These are phyloP conservation scores for Sarcodon aspratus DNA, from an alignment of 768 basidiomycete species.

Conservation along the genomic window DNA sequence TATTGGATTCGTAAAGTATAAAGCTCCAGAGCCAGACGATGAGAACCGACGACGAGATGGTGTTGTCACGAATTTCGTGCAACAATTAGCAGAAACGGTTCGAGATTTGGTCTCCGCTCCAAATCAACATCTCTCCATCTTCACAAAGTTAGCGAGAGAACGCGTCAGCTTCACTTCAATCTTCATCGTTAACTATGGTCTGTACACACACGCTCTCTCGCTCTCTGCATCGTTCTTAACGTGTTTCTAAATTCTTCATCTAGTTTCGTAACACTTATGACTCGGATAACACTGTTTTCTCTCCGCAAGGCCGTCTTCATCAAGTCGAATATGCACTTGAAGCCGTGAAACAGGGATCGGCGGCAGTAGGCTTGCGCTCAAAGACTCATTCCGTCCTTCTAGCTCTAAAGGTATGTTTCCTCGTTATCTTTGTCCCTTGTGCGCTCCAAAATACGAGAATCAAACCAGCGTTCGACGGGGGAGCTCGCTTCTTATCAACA, in stretches of 20 bases:
- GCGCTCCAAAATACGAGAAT: neutral
- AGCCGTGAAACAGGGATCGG: constrained; percentile 98
- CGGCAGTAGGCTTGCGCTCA: constrained; percentile 92
- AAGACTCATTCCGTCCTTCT: constrained; percentile 91
- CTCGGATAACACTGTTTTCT: constrained; percentile 96
- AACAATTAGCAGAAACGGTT: too few species aligned
- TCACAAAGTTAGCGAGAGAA: neutral
- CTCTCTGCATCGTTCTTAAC: neutral
- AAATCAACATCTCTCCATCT: too few species aligned
- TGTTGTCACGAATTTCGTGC: too few species aligned
- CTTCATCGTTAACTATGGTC: too few species aligned
- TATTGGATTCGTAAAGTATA: neutral
- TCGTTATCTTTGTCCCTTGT: neutral
- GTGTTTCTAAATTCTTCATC: neutral
- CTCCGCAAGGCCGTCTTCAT: constrained; percentile 92
- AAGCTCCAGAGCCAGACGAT: too few species aligned
- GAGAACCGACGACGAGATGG: too few species aligned
- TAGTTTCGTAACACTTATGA: constrained; percentile 97
- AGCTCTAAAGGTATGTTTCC: constrained; percentile 69
- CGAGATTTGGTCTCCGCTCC: too few species aligned
- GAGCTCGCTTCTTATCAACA: constrained; percentile 99
- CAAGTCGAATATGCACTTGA: constrained; percentile 98
- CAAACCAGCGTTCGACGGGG: constrained; percentile 80
- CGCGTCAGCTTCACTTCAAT: neutral
- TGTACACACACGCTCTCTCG: too few species aligned